Conservation (phyloP, 441 rosid genomes). For the Jatropha multifida region DNA sequence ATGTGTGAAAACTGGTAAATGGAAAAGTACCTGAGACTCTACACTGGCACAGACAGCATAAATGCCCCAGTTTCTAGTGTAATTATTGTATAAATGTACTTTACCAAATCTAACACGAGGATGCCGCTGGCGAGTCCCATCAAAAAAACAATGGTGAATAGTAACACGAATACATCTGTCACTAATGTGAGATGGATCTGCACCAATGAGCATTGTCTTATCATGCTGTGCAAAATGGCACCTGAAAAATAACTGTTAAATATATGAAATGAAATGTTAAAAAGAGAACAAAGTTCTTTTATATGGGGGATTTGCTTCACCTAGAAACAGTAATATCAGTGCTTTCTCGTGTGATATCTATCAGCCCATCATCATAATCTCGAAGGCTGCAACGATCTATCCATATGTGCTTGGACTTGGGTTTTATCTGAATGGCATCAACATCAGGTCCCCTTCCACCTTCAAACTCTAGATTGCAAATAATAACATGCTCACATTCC, state of each 20-base stretch:
- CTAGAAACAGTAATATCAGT: constrained; percentile 89
- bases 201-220: constrained; percentile 90
- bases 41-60: constrained; percentile 98
- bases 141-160: constrained; percentile 93
- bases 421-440: constrained; percentile 91
- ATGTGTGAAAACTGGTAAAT: neutral
- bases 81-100: constrained; percentile 84
- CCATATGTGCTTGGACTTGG: constrained; percentile 83
- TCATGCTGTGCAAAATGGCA: constrained; percentile 78
- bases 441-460: constrained; percentile 84
- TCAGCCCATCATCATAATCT: constrained; percentile 82
- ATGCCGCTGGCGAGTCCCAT: constrained; percentile 85
- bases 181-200: constrained; percentile 65
- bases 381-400: constrained; percentile 87
- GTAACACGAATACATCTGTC: constrained; percentile 88
- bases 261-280: neutral
- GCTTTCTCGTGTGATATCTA: constrained; percentile 90
- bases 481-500: constrained; percentile 75
- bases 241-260: constrained; percentile 34
- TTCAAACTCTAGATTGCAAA: constrained; percentile 84
- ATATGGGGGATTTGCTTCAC: constrained; percentile 31
- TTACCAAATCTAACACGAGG: constrained; percentile 92
- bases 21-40: constrained; percentile 69
- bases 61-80: constrained; percentile 83
- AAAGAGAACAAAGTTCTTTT: neutral